phyloP scores from a whole-genome alignment of 164 flowering plant genomes.

The Sedum album region DNA sequence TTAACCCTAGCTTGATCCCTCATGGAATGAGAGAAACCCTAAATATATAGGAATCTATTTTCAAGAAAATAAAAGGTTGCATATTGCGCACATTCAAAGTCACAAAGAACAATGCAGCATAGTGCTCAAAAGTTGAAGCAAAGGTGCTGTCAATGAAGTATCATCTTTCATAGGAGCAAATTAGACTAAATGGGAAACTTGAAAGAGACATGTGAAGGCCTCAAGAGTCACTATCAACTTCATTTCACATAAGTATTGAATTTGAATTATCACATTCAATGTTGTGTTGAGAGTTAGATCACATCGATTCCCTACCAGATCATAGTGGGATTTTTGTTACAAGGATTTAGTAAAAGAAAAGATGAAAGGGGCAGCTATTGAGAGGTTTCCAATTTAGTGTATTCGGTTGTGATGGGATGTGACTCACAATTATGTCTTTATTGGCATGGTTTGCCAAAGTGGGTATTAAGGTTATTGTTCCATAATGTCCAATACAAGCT shows the following conservation, averaged over 20 bases:
- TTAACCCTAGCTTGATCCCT: not conserved
- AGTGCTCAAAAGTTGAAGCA: constrained; percentile 2
- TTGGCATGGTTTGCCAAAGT: not conserved
- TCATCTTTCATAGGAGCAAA: constrained; percentile 2
- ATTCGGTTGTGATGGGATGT: constrained; percentile 5
- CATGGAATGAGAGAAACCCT: constrained; percentile 1
- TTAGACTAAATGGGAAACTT: constrained; percentile 5
- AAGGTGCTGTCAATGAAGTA: constrained; percentile 5
- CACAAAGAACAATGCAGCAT: not conserved
- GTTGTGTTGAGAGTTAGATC: not conserved
- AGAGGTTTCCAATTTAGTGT: constrained; percentile 2
- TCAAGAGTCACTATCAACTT: constrained; percentile 4
- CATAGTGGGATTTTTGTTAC: not conserved
- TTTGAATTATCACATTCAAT: constrained; percentile 6
- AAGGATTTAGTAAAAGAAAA: not conserved
- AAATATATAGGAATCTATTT: constrained; percentile 1
- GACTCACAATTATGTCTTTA: constrained; percentile 1
- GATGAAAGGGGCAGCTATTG: not conserved
- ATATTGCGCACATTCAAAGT: not conserved
- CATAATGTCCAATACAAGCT: not conserved
- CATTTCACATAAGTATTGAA: not conserved
- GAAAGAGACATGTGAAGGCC: constrained; percentile 4
- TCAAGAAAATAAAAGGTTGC: not conserved
- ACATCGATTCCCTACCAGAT: constrained; percentile 2
- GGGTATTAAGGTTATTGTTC: not conserved